phyloP scores from a whole-genome alignment of 305 asterid species.

The Stenogyne calaminthoides region DNA sequence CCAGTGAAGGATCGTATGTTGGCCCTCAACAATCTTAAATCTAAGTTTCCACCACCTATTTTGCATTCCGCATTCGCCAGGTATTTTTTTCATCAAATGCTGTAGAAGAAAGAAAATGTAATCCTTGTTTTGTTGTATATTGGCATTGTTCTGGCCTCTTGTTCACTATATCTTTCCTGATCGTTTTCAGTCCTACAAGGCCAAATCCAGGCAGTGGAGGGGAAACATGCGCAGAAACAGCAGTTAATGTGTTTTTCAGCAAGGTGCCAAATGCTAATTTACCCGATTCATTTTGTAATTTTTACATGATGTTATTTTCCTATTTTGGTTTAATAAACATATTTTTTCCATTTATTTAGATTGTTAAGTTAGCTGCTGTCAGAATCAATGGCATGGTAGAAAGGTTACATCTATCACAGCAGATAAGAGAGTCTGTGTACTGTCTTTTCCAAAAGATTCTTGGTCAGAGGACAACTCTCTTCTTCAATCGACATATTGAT shows the following conservation, averaged over 20 bases:
- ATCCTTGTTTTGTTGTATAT: not conserved
- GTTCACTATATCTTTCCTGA: slow-evolving; percentile 24
- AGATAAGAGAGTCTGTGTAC: slow-evolving; percentile 77
- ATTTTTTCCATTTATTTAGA: slow-evolving; percentile 43
- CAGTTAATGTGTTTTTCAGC: slow-evolving; percentile 77
- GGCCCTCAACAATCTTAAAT: slow-evolving; percentile 71
- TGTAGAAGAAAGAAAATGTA: slow-evolving; percentile 23
- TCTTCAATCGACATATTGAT: slow-evolving; percentile 92
- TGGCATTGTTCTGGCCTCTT: slow-evolving; percentile 12
- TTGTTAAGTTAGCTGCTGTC: slow-evolving; percentile 93
- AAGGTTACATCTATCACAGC: slow-evolving; percentile 89
- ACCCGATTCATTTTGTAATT: slow-evolving; percentile 22
- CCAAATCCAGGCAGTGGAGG: slow-evolving; percentile 97
- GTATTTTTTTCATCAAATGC: slow-evolving; percentile 42
- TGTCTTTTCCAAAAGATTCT: slow-evolving; percentile 93
- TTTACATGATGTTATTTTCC: not conserved
- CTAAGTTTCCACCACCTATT: slow-evolving; percentile 77
- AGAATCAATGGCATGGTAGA: slow-evolving; percentile 98
- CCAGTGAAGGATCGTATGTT: slow-evolving; percentile 93
- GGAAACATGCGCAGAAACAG: slow-evolving; percentile 98
- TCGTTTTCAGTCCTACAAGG: slow-evolving; percentile 86
- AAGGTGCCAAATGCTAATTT: slow-evolving; percentile 63
- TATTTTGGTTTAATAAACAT: slow-evolving; percentile 2
- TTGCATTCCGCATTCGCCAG: slow-evolving; percentile 97
- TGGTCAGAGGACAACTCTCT: slow-evolving; percentile 68